Evolutionary conservation across 2,329 filamentous ascomycete species (phyloP).

Genomic region (Fusarium sp.): DNA sequence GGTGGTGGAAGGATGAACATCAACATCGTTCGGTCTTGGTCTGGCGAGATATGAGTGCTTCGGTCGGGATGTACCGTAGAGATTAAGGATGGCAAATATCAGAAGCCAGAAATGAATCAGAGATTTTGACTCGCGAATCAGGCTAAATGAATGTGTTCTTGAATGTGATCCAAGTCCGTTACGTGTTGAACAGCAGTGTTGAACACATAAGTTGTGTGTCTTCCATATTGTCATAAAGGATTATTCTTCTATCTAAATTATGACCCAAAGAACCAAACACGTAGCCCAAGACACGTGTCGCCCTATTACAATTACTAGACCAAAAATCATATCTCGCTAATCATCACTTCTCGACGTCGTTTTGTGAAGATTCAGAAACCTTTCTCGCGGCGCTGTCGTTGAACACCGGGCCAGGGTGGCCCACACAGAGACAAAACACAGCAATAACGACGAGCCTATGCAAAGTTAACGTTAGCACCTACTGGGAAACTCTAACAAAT

Average conservation of each 20-base stretch:
- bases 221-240: not conserved
- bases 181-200: too few relatives aligned
- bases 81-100: not conserved
- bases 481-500: accelerated
- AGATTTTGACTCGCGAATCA: not conserved
- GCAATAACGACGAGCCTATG: constrained; percentile 53
- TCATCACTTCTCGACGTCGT: constrained; percentile 24
- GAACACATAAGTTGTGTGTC: accelerated
- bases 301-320: not conserved
- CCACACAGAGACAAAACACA: constrained; percentile 53
- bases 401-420: constrained; percentile 54
- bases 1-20: not conserved
- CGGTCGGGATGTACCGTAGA: not conserved
- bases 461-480: constrained; percentile 15
- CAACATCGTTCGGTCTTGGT: not conserved
- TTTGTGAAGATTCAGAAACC: constrained; percentile 8
- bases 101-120: not conserved
- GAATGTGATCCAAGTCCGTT: not conserved
- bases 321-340: not conserved
- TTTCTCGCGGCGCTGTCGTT: constrained; percentile 10
- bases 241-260: not conserved
- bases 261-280: too few relatives aligned
- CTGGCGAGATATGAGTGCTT: not conserved
- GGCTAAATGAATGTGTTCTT: too few relatives aligned
- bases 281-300: accelerated